Evolutionary conservation across 225 moss, liverwort and hornwort species (phyloP).

Genomic region (Rhytidiadelphus loreus): DNA sequence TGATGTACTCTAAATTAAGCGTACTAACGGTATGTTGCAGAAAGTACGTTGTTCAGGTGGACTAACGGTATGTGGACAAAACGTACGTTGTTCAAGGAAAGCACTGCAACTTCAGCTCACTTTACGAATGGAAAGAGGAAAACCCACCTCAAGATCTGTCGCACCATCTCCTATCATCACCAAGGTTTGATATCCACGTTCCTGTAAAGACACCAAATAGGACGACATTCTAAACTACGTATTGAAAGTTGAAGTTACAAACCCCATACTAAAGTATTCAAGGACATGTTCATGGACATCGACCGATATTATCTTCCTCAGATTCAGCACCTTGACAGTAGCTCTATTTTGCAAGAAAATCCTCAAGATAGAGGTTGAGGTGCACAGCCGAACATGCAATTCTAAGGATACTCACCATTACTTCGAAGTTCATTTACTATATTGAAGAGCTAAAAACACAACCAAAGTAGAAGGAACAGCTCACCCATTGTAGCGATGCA

Average conservation of each 20-base stretch:
- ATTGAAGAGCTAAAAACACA: not conserved
- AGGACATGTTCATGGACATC: not conserved
- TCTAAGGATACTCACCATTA: not conserved
- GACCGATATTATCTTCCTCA: not conserved
- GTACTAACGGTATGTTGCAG: not conserved
- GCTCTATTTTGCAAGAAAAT: not conserved
- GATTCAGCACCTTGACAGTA: not conserved
- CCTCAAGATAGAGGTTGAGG: not conserved
- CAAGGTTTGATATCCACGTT: conserved; percentile 63
- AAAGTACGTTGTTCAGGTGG: not conserved
- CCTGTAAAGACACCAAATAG: conserved; percentile 15
- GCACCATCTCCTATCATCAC: conserved; percentile 94
- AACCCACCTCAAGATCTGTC: conserved; percentile 78
- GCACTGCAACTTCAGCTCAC: not conserved
- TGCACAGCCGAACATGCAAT: not conserved
- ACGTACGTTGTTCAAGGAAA: not conserved
- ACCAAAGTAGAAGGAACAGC: not conserved
- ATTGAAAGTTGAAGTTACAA: not conserved
- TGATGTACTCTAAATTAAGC: not conserved
- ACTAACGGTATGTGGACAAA: no score
- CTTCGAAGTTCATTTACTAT: not conserved
- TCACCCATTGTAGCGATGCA: not conserved
- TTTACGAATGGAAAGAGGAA: not conserved
- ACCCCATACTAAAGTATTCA: not conserved
- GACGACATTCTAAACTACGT: not conserved